phyloP scores from a whole-genome alignment of 2,329 filamentous ascomycete genomes.

The Metarhizium brunneum region DNA sequence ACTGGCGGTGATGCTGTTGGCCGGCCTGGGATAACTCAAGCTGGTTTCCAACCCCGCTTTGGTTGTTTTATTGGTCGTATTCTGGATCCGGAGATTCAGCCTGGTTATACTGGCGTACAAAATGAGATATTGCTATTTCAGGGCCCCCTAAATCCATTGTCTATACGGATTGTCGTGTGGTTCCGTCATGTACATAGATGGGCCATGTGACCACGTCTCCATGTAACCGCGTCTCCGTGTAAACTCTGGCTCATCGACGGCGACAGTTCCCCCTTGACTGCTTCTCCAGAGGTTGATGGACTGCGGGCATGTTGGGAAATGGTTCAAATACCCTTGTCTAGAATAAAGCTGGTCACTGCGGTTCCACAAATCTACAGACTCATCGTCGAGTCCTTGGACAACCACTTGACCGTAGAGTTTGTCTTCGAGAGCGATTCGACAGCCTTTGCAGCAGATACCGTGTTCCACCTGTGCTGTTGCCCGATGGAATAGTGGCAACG shows the following conservation, averaged over 20 bases:
- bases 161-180: background rate
- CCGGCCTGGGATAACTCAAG: too few relatives aligned
- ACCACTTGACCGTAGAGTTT: too few relatives aligned
- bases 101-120: too few relatives aligned
- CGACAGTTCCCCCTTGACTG: background rate
- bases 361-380: background rate
- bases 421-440: background rate
- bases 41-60: too few relatives aligned
- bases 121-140: background rate
- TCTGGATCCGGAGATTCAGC: too few relatives aligned
- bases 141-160: background rate
- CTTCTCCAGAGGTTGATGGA: background rate
- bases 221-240: background rate
- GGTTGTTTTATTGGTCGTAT: too few relatives aligned
- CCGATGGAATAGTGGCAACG: background rate
- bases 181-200: background rate
- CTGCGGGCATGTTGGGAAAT: background rate
- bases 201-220: background rate
- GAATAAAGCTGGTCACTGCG: background rate
- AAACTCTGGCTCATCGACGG: constrained; percentile 1
- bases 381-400: background rate
- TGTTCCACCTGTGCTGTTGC: background rate
- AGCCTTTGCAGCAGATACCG: constrained; percentile 1
- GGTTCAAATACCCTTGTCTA: background rate
- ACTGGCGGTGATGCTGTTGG: too few relatives aligned